Evolutionary conservation across 371 early-diverging fungal species (phyloP).

Genomic region (Capniomyces stellatus): DNA sequence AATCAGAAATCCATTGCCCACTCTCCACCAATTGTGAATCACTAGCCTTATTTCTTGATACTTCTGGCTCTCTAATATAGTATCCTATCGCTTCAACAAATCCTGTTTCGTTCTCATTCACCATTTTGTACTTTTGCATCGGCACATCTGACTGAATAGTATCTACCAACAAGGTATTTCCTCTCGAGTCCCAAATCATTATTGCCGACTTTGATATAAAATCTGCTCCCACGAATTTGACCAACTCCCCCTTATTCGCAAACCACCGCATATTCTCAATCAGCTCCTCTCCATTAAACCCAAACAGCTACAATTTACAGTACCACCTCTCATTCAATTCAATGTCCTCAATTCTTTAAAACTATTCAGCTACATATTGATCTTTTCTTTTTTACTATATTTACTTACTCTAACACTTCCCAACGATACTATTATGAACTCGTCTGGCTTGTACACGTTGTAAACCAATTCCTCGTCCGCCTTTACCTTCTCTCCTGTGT

Average conservation of each 20-base stretch:
- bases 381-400: too few relatives aligned
- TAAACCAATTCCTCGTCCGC: not conserved
- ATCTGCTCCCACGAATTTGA: not conserved
- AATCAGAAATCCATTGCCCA: not conserved
- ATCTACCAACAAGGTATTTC: not conserved
- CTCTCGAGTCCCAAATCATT: not conserved
- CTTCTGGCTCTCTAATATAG: not conserved
- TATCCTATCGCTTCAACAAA: too few relatives aligned
- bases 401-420: not conserved
- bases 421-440: not conserved
- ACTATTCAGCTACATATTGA: not conserved
- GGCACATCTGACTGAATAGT: not conserved
- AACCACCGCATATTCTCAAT: constrained; percentile 2
- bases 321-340: not conserved
- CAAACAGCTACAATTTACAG: constrained; percentile 1
- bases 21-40: not conserved
- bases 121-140: too few relatives aligned
- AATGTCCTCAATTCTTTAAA: not conserved
- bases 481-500: not conserved
- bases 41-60: not conserved
- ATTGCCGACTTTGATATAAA: not conserved
- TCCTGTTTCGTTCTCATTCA: too few relatives aligned
- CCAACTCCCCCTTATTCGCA: not conserved
- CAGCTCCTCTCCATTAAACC: not conserved
- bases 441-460: not conserved